Base-by-base conservation (phyloP, 257 asterid species). In the Rehmannia glutinosa region DNA sequence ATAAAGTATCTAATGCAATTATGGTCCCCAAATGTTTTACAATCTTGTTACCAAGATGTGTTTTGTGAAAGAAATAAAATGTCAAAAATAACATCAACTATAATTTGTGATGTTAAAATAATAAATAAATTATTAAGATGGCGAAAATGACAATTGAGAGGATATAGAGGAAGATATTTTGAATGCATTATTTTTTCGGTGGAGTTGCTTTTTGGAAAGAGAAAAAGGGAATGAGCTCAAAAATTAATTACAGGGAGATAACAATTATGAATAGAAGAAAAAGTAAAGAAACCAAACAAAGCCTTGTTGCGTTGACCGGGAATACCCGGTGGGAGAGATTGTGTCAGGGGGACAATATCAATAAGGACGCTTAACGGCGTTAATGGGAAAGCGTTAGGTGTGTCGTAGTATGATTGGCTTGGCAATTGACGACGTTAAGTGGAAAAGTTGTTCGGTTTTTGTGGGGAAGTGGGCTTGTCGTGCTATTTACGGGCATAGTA, bases 391-490 rank as follows among this genome's bases (percentile, higher is more conserved):
- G 7, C 10, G 55, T 10, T 45, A 27, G 15, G 0, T 7, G 81
- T 77, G 84, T 68, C 73, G 59, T 3, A 5, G 15, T 33, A 8
- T 43, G 61, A 85, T 75, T 81, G 85, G 83, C 21, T 53, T 28
- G 25, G 52, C 53, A 60, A 0, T 2, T 80, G 19, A 83, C 86
- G 84, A 67, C 85, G 89, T 78, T 70, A 63, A 72, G 21, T 69
- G 53, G 64, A 58, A 28, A 65, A 71, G 75, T 62, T 75, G 83
- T 72, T 73, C 68, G 30, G 75, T 67, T 84, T 70, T 57, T 61
- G 73, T 74, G 77, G 91, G 85, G 82, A 82, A 75, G 53, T 77
- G 86, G 80, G 71, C 72, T 36, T 87, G 95, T 87, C 86, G 77
- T 84, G 84, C 84, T 79, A 70, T 64, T 70, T 58, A 79, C 80